Evolutionary conservation across 2,329 filamentous ascomycete species (phyloP).

Genomic region (Podosphaera fusca): DNA sequence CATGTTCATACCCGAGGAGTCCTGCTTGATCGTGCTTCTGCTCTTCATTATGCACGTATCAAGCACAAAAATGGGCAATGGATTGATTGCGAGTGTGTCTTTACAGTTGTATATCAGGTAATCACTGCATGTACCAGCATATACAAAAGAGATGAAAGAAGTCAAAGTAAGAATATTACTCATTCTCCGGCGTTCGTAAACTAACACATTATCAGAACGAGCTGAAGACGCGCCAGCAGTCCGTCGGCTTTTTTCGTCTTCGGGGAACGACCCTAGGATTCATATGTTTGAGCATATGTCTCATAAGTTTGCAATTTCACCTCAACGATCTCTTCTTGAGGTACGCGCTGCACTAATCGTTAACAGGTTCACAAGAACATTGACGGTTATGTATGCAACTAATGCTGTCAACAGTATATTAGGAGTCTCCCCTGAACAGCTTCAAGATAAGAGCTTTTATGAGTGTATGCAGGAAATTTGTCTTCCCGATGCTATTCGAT

Average conservation of each 20-base stretch:
- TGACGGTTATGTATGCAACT: slow-evolving; percentile 73
- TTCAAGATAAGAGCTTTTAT: slow-evolving; percentile 64
- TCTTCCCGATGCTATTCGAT: slow-evolving; percentile 51
- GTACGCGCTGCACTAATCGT: slow-evolving; percentile 66
- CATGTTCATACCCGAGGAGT: slow-evolving; percentile 51
- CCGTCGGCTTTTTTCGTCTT: no score
- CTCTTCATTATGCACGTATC: slow-evolving; percentile 58
- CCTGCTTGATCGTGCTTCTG: slow-evolving; percentile 61
- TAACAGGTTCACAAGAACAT: slow-evolving; percentile 62
- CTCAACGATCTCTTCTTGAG: slow-evolving; percentile 41
- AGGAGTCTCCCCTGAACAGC: slow-evolving; percentile 42
- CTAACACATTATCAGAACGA: no score
- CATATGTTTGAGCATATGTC: slow-evolving; percentile 26
- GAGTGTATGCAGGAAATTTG: slow-evolving; percentile 65
- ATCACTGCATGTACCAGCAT: slow-evolving; percentile 67
- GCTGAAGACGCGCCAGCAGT: no score
- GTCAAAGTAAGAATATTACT: slow-evolving; percentile 24
- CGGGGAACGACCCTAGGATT: no score
- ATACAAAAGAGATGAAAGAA: slow-evolving; percentile 44
- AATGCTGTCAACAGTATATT: slow-evolving; percentile 53
- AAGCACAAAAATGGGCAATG: slow-evolving; percentile 44
- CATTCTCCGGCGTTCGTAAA: no score
- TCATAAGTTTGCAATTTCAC: slow-evolving; percentile 46
- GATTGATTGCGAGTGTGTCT: slow-evolving; percentile 70
- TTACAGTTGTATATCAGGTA: slow-evolving; percentile 72